Conservation (phyloP, 106 monocot genomes). For the Allium sativum region DNA sequence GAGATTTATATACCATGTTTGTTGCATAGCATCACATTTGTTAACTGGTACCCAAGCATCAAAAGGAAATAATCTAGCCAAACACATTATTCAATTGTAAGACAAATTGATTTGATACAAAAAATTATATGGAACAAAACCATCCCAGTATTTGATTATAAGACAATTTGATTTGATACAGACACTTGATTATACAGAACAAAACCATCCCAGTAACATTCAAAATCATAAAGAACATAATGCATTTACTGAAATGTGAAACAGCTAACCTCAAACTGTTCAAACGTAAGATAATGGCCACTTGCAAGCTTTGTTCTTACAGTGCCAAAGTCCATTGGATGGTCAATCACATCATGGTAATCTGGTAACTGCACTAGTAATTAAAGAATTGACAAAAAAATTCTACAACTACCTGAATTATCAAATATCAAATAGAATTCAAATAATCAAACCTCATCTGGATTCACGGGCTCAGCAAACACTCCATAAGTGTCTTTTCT, state of each 20-base stretch:
- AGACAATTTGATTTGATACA: too few species aligned
- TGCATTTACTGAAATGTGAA: not conserved
- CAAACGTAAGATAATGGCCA: constrained; percentile 46
- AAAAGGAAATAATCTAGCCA: too few species aligned
- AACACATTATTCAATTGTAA: too few species aligned
- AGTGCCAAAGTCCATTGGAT: constrained; percentile 94
- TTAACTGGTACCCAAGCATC: too few species aligned
- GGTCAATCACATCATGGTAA: constrained; percentile 76
- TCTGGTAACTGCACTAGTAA: constrained; percentile 64
- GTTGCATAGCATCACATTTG: too few species aligned
- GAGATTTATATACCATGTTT: too few species aligned
- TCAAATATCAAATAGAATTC: too few species aligned
- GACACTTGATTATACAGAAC: too few species aligned
- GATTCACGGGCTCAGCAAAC: constrained; percentile 80
- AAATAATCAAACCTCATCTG: constrained; percentile 44
- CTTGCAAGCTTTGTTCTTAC: constrained; percentile 62
- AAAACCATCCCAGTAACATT: not conserved
- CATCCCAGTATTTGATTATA: not conserved
- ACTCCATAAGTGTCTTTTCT: constrained; percentile 93
- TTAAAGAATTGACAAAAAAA: too few species aligned
- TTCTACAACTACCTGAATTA: too few species aligned
- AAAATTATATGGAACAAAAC: not conserved
- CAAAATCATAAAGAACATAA: too few species aligned
- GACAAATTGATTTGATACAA: too few species aligned
- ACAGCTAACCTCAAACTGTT: constrained; percentile 79